These are phyloP conservation scores for Durotheca rogersii DNA, from an alignment of 495 filamentous ascomycete genomes.

Conservation along the genomic window DNA sequence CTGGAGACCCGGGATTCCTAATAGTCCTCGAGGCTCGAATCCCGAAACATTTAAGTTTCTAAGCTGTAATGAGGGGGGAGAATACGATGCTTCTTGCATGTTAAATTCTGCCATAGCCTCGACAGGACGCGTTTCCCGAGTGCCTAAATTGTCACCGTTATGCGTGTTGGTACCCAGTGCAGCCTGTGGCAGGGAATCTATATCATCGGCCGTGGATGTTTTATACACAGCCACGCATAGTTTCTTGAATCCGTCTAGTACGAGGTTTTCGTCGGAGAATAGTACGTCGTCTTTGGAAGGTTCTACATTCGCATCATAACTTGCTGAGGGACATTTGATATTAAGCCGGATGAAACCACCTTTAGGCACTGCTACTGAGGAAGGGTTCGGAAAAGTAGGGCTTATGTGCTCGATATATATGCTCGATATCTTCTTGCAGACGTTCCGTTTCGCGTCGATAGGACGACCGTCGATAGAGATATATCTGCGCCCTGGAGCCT, in stretches of 20 bases:
- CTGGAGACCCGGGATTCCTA: background rate
- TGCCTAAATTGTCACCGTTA: background rate
- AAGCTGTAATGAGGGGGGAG: background rate
- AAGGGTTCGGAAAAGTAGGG: background rate
- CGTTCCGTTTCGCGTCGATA: slow-evolving; percentile 62
- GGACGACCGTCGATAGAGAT: slow-evolving; percentile 79
- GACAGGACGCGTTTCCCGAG: background rate
- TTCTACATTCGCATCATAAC: slow-evolving; percentile 88
- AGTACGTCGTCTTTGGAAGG: slow-evolving; percentile 87
- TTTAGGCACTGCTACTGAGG: slow-evolving; percentile 32
- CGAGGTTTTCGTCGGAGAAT: slow-evolving; percentile 60
- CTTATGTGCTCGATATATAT: slow-evolving; percentile 32
- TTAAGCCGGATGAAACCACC: slow-evolving; percentile 76
- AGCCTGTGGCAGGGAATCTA: background rate
- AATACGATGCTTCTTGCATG: no score
- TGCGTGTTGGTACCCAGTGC: background rate
- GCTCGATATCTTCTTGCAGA: slow-evolving; percentile 64
- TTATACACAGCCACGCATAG: slow-evolving; percentile 58
- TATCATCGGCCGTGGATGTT: slow-evolving; percentile 2
- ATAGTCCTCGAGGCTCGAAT: background rate
- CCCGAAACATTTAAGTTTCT: no score
- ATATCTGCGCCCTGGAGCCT: slow-evolving; percentile 60
- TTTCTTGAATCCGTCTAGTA: slow-evolving; percentile 53
- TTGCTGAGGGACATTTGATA: slow-evolving; percentile 65
- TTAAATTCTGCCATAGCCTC: no score